Base-by-base conservation (phyloP, 2,329 filamentous ascomycete species). In the Colletotrichum tabaci region DNA sequence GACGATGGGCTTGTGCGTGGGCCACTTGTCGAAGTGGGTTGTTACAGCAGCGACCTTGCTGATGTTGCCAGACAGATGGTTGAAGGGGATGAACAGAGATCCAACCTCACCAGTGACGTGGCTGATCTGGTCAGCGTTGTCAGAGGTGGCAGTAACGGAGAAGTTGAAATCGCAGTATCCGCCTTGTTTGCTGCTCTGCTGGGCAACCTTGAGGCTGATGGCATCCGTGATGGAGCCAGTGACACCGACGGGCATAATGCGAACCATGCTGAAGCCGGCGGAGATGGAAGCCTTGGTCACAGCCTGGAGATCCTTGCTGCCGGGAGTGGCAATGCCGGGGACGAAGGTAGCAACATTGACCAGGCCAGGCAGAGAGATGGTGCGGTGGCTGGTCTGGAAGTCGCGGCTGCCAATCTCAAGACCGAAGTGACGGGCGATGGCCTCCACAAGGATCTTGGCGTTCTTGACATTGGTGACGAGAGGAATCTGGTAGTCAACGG, bases 401-500 rank as follows among this genome's bases (percentile, higher is more conserved):
- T 99, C 96, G 67, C 95, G 91, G 75, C 91, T 92, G 79, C 91
- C 90, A 68, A 99, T 91, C 47, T 94, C 91, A 65, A 99, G 88
- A 76, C 95, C 91, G 79, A 94, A 98, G 81, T 97, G 93, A 71
- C 96, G 92, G 67, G 95, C 92, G 75, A 99, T 94, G 26, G 96
- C 96, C 84, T 99, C 96, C 64, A 99, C 92, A 62, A 99, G 85
- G 71, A 99, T 94, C 88, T 98, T 99, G 71, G 96, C 96, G 80
- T 98, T 98, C 89, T 99, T 99, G 82, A 99, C 96, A 78, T 99
- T 99, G 66, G 96, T 99, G 21, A 99, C 96, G 72, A 99, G 87
- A 70, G 96, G 96, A 66, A 96, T 97, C 85, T 98, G 96, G 85
- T 98, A 91, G 83, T 98, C 96, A 52, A 99, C 96, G 46, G 96